Conservation (phyloP, 1,284 basidiomycete species). For the Bondarzewia mesenterica region DNA sequence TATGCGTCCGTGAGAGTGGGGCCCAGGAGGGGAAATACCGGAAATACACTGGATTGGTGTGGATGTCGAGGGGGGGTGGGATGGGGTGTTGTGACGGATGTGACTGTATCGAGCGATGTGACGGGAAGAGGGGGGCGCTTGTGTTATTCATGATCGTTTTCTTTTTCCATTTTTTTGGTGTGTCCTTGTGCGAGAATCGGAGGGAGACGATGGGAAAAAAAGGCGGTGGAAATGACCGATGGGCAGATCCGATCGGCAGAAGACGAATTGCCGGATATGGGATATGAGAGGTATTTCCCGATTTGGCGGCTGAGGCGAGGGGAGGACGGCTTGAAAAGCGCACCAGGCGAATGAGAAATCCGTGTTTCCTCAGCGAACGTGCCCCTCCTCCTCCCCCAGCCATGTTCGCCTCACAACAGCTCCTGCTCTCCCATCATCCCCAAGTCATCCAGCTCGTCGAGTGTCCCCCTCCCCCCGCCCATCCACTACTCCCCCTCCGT, state of each 20-base stretch:
- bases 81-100: neutral
- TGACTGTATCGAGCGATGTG: neutral
- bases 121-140: neutral
- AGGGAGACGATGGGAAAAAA: neutral
- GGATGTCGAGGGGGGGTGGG: neutral
- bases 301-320: no score
- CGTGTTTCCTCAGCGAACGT: no score
- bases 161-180: no score
- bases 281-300: no score
- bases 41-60: neutral
- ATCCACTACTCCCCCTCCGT: slow-evolving; percentile 24
- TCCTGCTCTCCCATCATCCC: slow-evolving; percentile 42
- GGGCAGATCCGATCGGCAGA: no score
- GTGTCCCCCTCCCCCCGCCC: slow-evolving; percentile 43
- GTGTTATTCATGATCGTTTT: no score
- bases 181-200: neutral
- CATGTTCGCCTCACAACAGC: slow-evolving; percentile 30
- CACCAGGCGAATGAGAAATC: no score
- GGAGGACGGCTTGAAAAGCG: no score
- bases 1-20: slow-evolving; percentile 55
- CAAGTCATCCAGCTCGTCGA: slow-evolving; percentile 72
- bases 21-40: neutral
- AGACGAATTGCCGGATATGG: no score
- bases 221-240: neutral
- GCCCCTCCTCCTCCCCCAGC: no score